A percentile compares a stretch with the other conserved stretches of the same genome.
These are phyloP conservation scores for Pseudogymnoascus sp. DNA, from an alignment of 2,329 filamentous ascomycete species.

Conservation along the genomic window DNA sequence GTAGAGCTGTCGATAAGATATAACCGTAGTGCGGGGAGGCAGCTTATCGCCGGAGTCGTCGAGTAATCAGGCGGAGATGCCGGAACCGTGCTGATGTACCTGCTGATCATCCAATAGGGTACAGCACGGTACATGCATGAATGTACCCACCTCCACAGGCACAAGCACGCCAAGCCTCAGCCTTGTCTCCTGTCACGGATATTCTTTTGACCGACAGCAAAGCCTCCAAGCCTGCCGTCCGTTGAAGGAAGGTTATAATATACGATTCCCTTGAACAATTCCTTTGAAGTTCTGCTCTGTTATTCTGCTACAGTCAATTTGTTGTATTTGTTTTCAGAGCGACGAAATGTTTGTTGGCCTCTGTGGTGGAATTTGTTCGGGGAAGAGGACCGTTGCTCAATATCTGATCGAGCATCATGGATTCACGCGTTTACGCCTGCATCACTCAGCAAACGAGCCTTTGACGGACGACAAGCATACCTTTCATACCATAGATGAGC, in stretches of 20 bases:
- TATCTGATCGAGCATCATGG: slow-evolving; percentile 79
- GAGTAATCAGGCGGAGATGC: slow-evolving; percentile 4
- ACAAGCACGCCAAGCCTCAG: slow-evolving; percentile 6
- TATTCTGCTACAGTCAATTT: background rate
- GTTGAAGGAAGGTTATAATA: background rate
- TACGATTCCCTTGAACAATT: background rate
- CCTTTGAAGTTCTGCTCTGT: background rate
- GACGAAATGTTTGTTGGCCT: slow-evolving; percentile 64
- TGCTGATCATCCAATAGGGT: slow-evolving; percentile 6
- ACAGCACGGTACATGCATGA: background rate
- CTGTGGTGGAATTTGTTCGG: slow-evolving; percentile 82
- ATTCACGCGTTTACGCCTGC: slow-evolving; percentile 66
- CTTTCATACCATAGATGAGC: slow-evolving; percentile 55
- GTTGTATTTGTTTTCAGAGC: background rate
- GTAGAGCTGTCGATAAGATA: slow-evolving; percentile 4
- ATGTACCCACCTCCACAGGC: background rate
- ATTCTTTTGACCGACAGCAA: background rate
- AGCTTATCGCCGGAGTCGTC: slow-evolving; percentile 7
- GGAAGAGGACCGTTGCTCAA: slow-evolving; percentile 81
- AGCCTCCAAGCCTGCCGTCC: background rate
- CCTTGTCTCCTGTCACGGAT: background rate
- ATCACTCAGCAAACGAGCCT: slow-evolving; percentile 11
- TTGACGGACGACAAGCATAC: slow-evolving; percentile 20
- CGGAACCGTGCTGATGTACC: slow-evolving; percentile 2
- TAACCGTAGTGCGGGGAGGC: background rate